These are phyloP conservation scores for Barnettozyma populi DNA, from an alignment of 805 yeast species.

Conservation along the genomic window DNA sequence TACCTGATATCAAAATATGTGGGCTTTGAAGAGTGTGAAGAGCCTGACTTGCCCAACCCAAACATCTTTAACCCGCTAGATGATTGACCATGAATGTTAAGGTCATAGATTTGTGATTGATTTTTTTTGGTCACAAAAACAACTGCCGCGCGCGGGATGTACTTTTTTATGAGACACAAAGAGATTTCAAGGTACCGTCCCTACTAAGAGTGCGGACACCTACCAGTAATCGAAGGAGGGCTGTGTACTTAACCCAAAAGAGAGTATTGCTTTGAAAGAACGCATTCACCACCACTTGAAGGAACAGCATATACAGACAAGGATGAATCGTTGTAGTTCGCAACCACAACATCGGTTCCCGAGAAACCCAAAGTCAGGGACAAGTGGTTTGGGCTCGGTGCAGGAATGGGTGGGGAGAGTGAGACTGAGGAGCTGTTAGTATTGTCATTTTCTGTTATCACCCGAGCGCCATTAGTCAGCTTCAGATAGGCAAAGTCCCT, in stretches of 20 bases:
- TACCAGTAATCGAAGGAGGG: neutral
- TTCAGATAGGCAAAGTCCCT: conserved; percentile 59
- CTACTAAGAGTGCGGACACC: neutral
- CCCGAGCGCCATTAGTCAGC: conserved; percentile 23
- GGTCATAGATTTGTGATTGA: neutral
- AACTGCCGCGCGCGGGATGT: neutral
- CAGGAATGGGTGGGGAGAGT: neutral
- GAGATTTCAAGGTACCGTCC: neutral
- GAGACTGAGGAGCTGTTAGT: neutral
- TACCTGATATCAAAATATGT: conserved; percentile 28
- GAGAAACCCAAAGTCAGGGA: conserved; percentile 15
- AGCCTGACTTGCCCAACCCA: conserved; percentile 19
- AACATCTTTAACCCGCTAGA: conserved; percentile 14
- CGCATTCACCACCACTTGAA: conserved; percentile 63
- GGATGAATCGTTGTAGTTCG: conserved; percentile 37
- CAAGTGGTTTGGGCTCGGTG: neutral
- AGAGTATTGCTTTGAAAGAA: conserved; percentile 47
- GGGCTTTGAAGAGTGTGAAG: conserved; percentile 14
- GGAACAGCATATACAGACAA: conserved; percentile 53
- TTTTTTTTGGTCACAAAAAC: neutral
- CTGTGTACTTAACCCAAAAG: conserved; percentile 7
- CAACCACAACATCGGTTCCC: conserved; percentile 19
- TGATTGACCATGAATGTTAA: neutral
- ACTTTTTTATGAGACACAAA: neutral
- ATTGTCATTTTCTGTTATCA: neutral